Conservation (phyloP, 305 asterid species). For the Andrographis paniculata region DNA sequence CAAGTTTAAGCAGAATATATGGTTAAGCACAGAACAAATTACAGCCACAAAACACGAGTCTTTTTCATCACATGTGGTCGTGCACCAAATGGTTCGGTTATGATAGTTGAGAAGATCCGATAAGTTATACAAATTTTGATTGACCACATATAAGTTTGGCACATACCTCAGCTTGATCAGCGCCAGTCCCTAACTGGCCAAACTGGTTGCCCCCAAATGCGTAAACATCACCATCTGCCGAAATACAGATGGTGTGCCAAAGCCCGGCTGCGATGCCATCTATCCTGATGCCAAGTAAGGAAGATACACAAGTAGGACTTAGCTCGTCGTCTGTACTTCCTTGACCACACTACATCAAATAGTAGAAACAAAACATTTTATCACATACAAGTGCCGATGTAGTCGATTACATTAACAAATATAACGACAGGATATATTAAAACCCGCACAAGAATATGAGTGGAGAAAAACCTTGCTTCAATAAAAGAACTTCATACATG, state of each 20-base stretch:
- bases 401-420: constrained; percentile 4
- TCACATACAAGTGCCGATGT: constrained; percentile 1
- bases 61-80: not conserved
- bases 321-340: constrained; percentile 97
- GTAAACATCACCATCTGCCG: constrained; percentile 94
- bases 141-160: constrained; percentile 12
- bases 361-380: not conserved
- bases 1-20: not conserved
- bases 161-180: constrained; percentile 88
- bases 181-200: constrained; percentile 95
- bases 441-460: not conserved
- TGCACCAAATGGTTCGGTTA: constrained; percentile 1
- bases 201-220: constrained; percentile 97
- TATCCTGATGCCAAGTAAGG: constrained; percentile 87
- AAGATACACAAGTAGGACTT: constrained; percentile 79
- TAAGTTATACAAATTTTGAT: constrained; percentile 4
- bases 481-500: not conserved
- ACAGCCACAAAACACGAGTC: no score
- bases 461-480: not conserved
- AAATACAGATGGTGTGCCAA: constrained; percentile 88
- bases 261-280: constrained; percentile 89
- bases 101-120: not conserved
- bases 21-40: not conserved
- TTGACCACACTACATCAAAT: constrained; percentile 73
- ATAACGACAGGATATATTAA: not conserved